Base-by-base conservation (phyloP, 169 alveolate species). In the Cryptosporidium sp. region DNA sequence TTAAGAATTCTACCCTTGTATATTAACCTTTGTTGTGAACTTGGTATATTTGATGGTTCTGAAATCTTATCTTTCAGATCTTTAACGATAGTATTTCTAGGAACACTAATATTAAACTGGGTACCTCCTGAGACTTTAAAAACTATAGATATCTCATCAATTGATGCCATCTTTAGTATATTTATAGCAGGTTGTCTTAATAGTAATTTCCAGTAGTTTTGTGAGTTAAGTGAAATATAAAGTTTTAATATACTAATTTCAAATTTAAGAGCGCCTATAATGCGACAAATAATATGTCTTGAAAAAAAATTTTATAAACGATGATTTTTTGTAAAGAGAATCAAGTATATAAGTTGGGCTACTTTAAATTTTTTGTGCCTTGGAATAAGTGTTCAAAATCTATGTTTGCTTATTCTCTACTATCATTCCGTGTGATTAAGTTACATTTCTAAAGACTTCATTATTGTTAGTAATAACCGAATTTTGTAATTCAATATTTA, bases 1-100 rank as follows among this genome's bases (percentile, higher is more conserved):
- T 96, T 96, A 60, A 96, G 91, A 31, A 96, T 95, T 71, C 96
- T 91, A 23, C 98, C 98, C 94, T 94, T 95, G 85, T 93, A 95
- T 86, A 95, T 95, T 67, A 95, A 91, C 52, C 97, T 92, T 68
- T 93, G 96, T 31, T 92, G 92, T 45, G 92, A 94, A 58, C 87
- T 94, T 8, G 96, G 96, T 61, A 93, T 92, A 51, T 89, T 92
- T 3, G 94, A 87, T 69, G 93, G 91, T 67, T 92, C 95, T 18
- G 92, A 70, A 87, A 96, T 93, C 42, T 85, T 91, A 61, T 93
- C 91, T 86, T 95, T 95, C 58, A 95, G 80, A 33, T 94, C 95
- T 56, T 85, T 85, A 21, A 95, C 93, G 7, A 95, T 87, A 44
- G 85, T 87, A 37, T 75, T 92, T 26, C 92, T 92, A 39, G 93